A percentile compares a stretch with the other conserved stretches of the same genome.
Evolutionary conservation across 2,329 filamentous ascomycete species (phyloP).

Genomic region (Ascochyta koolunga): DNA sequence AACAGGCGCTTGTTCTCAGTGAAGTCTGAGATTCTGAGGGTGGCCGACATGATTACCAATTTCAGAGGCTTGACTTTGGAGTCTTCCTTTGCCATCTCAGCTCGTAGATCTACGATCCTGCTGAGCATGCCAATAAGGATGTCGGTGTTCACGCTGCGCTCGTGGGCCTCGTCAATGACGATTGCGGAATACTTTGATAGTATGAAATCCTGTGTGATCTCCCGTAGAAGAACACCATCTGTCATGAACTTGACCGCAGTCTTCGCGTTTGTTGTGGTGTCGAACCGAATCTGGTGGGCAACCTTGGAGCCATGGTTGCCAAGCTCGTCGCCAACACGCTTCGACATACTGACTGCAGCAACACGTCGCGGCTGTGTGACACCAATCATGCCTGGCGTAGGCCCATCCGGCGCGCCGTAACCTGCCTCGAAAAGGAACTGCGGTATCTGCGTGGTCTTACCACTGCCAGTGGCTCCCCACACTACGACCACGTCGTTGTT

Average conservation of each 20-base stretch:
- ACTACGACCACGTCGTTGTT: constrained; percentile 89
- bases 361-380: constrained; percentile 94
- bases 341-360: constrained; percentile 95
- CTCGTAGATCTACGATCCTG: constrained; percentile 83
- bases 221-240: constrained; percentile 90
- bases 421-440: constrained; percentile 96
- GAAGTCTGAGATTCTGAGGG: constrained; percentile 87
- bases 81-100: constrained; percentile 75
- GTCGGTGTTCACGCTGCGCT: constrained; percentile 96
- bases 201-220: constrained; percentile 87
- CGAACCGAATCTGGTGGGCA: constrained; percentile 91
- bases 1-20: constrained; percentile 85
- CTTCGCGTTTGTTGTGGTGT: constrained; percentile 77
- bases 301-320: constrained; percentile 78
- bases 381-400: constrained; percentile 89
- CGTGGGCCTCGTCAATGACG: constrained; percentile 95
- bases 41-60: constrained; percentile 97
- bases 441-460: constrained; percentile 96
- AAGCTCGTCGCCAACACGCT: constrained; percentile 85
- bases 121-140: constrained; percentile 98
- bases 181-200: constrained; percentile 90
- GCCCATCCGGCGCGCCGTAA: constrained; percentile 78
- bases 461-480: constrained; percentile 93
- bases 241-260: constrained; percentile 99
- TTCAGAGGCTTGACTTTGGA: constrained; percentile 76